These are phyloP conservation scores for Calonectria pauciramosa DNA, from an alignment of 2,329 filamentous ascomycete species.

Conservation along the genomic window DNA sequence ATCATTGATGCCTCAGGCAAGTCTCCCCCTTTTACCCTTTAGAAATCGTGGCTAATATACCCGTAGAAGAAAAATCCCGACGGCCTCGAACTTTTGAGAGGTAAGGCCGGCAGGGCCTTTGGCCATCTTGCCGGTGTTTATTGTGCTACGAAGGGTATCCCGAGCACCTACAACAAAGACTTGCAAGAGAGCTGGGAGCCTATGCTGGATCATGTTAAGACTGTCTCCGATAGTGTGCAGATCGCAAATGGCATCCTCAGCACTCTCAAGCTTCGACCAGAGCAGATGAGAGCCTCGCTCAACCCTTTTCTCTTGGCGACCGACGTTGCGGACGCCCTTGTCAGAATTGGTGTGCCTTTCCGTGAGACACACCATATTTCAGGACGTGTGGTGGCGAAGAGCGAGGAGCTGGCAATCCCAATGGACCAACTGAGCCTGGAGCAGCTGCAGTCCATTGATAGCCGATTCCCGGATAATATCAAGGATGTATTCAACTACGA, in stretches of 20 bases:
- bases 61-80: slow-evolving; percentile 81
- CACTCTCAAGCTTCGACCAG: slow-evolving; percentile 74
- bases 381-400: slow-evolving; percentile 78
- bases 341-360: slow-evolving; percentile 78
- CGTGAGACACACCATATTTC: slow-evolving; percentile 84
- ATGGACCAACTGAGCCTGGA: slow-evolving; percentile 79
- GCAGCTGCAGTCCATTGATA: slow-evolving; percentile 77
- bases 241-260: slow-evolving; percentile 82
- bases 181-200: slow-evolving; percentile 83
- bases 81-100: slow-evolving; percentile 77
- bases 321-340: slow-evolving; percentile 73
- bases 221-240: slow-evolving; percentile 78
- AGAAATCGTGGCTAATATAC: too few relatives aligned
- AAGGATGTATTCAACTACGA: slow-evolving; percentile 10
- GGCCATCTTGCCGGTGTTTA: slow-evolving; percentile 82
- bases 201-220: slow-evolving; percentile 81
- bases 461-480: slow-evolving; percentile 76
- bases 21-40: too few relatives aligned
- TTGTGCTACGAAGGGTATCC: slow-evolving; percentile 74
- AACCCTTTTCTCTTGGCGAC: slow-evolving; percentile 82
- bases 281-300: slow-evolving; percentile 79
- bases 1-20: slow-evolving; percentile 74
- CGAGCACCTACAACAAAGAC: slow-evolving; percentile 84
- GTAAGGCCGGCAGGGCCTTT: slow-evolving; percentile 82
- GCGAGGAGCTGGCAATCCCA: slow-evolving; percentile 71